Evolutionary conservation across 176 grass and related monocot genomes (phyloP).

Genomic region (Zea luxurians): DNA sequence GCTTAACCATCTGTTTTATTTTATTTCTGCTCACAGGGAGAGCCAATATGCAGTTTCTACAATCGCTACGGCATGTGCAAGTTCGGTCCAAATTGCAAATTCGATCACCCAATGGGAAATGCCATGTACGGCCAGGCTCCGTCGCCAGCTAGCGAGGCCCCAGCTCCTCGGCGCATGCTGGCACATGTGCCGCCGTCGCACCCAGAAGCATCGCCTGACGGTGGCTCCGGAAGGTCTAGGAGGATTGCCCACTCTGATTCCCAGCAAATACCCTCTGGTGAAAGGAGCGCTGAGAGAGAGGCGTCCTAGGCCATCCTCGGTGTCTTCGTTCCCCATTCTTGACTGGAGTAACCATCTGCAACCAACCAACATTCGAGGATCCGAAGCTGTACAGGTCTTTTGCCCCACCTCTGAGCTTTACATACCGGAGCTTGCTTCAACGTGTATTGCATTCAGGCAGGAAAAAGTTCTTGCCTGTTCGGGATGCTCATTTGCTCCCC

Average conservation of each 20-base stretch:
- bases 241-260: slow-evolving; percentile 48
- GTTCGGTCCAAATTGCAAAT: slow-evolving; percentile 93
- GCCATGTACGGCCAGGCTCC: slow-evolving; percentile 53
- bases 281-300: slow-evolving; percentile 65
- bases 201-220: slow-evolving; percentile 43
- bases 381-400: slow-evolving; percentile 51
- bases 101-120: slow-evolving; percentile 76
- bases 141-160: slow-evolving; percentile 50
- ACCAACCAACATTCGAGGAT: slow-evolving; percentile 51
- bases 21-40: slow-evolving; percentile 53
- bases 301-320: slow-evolving; percentile 56
- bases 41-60: slow-evolving; percentile 69
- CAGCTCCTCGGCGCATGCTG: slow-evolving; percentile 41
- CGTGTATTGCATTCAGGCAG: slow-evolving; percentile 47
- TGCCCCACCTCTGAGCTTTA: slow-evolving; percentile 41
- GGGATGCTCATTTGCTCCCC: slow-evolving; percentile 42
- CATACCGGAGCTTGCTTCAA: slow-evolving; percentile 50
- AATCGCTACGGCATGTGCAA: slow-evolving; percentile 87
- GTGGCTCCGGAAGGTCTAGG: slow-evolving; percentile 38
- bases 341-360: slow-evolving; percentile 38
- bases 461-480: slow-evolving; percentile 59
- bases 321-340: slow-evolving; percentile 33
- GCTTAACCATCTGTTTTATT: slow-evolving; percentile 2
- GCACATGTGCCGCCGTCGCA: slow-evolving; percentile 44
- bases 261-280: slow-evolving; percentile 54